Conservation (phyloP, 257 asterid genomes). For the Orobanche coerulescens region DNA sequence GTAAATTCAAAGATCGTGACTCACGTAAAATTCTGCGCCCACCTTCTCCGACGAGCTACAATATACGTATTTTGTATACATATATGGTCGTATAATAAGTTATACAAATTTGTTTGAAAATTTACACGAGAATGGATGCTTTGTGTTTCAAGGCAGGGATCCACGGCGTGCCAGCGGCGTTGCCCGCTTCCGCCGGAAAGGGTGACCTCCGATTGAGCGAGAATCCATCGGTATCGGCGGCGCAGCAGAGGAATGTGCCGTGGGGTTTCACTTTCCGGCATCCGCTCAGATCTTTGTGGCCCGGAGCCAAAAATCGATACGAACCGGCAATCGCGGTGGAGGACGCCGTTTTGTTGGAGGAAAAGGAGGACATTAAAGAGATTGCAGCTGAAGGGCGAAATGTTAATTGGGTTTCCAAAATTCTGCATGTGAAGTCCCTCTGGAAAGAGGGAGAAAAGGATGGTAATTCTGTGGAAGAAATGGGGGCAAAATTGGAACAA, state of each 20-base stretch:
- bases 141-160: conserved; percentile 67
- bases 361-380: conserved; percentile 28
- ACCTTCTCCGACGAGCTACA: conserved; percentile 14
- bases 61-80: neutral
- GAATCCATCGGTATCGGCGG: conserved; percentile 43
- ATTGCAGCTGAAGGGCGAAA: conserved; percentile 26
- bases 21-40: conserved; percentile 24
- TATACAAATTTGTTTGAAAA: conserved; percentile 8
- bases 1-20: conserved; percentile 31
- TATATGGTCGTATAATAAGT: neutral
- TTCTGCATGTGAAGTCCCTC: conserved; percentile 55
- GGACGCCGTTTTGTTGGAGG: conserved; percentile 60
- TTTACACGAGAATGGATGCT: conserved; percentile 48
- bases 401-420: conserved; percentile 65
- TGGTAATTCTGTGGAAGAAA: conserved; percentile 30
- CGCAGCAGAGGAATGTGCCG: conserved; percentile 43
- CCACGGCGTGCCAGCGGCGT: conserved; percentile 45
- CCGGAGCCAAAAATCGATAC: conserved; percentile 37
- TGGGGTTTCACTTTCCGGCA: conserved; percentile 77
- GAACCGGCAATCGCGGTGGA: conserved; percentile 56
- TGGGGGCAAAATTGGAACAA: conserved; percentile 25
- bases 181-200: conserved; percentile 40
- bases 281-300: conserved; percentile 76
- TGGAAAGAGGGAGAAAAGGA: conserved; percentile 35
- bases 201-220: conserved; percentile 48